Base-by-base conservation (phyloP, 2,329 filamentous ascomycete species). In the Ascochyta lentis region DNA sequence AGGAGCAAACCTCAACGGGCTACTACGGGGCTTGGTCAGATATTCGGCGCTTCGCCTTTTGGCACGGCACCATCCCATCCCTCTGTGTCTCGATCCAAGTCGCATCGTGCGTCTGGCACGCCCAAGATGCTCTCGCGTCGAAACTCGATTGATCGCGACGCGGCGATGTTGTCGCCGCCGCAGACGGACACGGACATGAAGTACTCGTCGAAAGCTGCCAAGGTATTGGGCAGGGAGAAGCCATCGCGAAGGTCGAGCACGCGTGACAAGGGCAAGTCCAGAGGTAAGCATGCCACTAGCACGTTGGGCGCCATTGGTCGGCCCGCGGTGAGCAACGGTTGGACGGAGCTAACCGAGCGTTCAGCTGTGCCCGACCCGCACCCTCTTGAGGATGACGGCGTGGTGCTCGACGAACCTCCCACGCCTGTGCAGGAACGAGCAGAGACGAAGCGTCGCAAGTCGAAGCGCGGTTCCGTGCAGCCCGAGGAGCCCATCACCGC, bases 121-220 rank as follows among this genome's bases (percentile, higher is more conserved):
- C 81, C 81, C 53, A 81, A 81, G 48, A 86, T 86, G 5, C 82
- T 81, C 49, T 89, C 90, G 49, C 84, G 89, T 52, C 87, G 89
- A 34, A 82, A 87, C 59, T 89, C 91, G 0, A 76, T 89, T 15
- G 89, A 91, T 49, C 83, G 87, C 58, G 80, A 83, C 26, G 81
- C 81, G 59, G 89, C 86, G 7, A 79, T 93, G 57, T 81, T 85
- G 41, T 91, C 90, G 19, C 90, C 91, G 3, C 89, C 90, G 8
- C 86, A 89, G 2, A 91, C 92, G 27, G 85, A 89, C 29, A 78
- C 72, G 15, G 75, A 78, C 45, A 63, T 81, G 38, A 84, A 85
- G 47, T 83, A 91, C 69, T 83, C 88, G 7, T 83, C 86, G 41
- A 96, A 96, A 75, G 91, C 91, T 26, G 90, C 91, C 29, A 92